Evolutionary conservation across 1,284 basidiomycete genomes (phyloP).

Genomic region (Macrocystidia cucumis): DNA sequence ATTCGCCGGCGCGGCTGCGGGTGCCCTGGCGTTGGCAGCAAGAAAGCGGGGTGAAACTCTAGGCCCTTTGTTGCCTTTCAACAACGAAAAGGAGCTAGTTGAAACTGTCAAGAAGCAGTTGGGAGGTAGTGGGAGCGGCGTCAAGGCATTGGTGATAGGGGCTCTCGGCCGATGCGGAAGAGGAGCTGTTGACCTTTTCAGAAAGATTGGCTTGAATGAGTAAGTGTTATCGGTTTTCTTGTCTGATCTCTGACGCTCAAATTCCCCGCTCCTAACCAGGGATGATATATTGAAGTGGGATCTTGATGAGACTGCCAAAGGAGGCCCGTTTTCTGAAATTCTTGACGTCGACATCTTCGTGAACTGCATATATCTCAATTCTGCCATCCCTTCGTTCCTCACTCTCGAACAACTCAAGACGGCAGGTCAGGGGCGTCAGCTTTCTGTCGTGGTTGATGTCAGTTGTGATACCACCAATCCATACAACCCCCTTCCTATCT

Average conservation of each 20-base stretch:
- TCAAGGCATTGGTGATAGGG: slow-evolving; percentile 92
- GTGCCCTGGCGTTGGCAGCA: slow-evolving; percentile 78
- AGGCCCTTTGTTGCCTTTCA: slow-evolving; percentile 71
- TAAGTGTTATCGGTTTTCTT: slow-evolving; percentile 35
- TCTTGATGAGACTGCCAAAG: slow-evolving; percentile 93
- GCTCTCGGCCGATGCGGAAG: slow-evolving; percentile 93
- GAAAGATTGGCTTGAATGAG: slow-evolving; percentile 91
- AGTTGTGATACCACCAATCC: slow-evolving; percentile 99
- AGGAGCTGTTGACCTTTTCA: slow-evolving; percentile 94
- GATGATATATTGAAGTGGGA: slow-evolving; percentile 98
- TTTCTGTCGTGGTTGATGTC: slow-evolving; percentile 93
- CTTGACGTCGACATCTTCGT: slow-evolving; percentile 97
- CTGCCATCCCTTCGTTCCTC: slow-evolving; percentile 86
- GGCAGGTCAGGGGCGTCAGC: slow-evolving; percentile 63
- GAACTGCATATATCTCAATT: slow-evolving; percentile 98
- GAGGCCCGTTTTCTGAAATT: slow-evolving; percentile 95
- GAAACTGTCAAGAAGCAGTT: slow-evolving; percentile 61
- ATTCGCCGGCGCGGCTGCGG: slow-evolving; percentile 94
- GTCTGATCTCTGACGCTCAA: neutral
- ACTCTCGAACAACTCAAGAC: slow-evolving; percentile 66
- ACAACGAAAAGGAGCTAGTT: slow-evolving; percentile 81
- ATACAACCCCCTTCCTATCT: slow-evolving; percentile 97
- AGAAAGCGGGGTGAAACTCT: slow-evolving; percentile 56
- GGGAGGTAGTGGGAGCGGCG: slow-evolving; percentile 65
- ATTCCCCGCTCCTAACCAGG: too few relatives aligned